These are phyloP conservation scores for Tetracentron sinense DNA, from an alignment of 164 flowering plant genomes.

Conservation along the genomic window DNA sequence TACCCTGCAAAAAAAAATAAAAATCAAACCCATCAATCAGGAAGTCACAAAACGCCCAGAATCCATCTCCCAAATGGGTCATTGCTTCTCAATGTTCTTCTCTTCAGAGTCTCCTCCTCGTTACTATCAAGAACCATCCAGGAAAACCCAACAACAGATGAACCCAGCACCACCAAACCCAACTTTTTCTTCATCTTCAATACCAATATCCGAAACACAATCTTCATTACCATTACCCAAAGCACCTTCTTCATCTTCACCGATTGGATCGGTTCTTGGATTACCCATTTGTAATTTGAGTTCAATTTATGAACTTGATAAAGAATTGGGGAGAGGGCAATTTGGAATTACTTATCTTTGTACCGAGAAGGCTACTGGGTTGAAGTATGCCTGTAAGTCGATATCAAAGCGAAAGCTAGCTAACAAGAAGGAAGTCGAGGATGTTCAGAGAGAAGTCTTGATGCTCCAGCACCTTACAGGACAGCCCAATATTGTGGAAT, in stretches of 20 bases:
- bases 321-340: conserved; percentile 80
- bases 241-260: conserved; percentile 23
- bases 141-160: conserved; percentile 8
- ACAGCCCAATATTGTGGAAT: conserved; percentile 84
- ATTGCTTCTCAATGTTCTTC: conserved; percentile 57
- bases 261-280: conserved; percentile 40
- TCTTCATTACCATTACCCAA: no score
- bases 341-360: conserved; percentile 79
- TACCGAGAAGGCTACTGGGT: conserved; percentile 52
- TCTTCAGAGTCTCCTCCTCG: conserved; percentile 31
- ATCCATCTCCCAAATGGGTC: conserved; percentile 35
- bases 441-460: conserved; percentile 66
- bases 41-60: neutral
- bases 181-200: conserved; percentile 6
- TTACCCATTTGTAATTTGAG: conserved; percentile 46
- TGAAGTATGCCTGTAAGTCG: conserved; percentile 73
- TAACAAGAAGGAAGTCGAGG: conserved; percentile 48
- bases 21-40: conserved; percentile 4
- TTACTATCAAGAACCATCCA: conserved; percentile 7
- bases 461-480: conserved; percentile 73
- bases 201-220: neutral
- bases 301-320: conserved; percentile 42
- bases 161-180: conserved; percentile 11
- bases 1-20: conserved; percentile 1
- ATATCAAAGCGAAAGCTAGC: conserved; percentile 60